phyloP scores from a whole-genome alignment of 345 rosid species.

The Turritis glabra region DNA sequence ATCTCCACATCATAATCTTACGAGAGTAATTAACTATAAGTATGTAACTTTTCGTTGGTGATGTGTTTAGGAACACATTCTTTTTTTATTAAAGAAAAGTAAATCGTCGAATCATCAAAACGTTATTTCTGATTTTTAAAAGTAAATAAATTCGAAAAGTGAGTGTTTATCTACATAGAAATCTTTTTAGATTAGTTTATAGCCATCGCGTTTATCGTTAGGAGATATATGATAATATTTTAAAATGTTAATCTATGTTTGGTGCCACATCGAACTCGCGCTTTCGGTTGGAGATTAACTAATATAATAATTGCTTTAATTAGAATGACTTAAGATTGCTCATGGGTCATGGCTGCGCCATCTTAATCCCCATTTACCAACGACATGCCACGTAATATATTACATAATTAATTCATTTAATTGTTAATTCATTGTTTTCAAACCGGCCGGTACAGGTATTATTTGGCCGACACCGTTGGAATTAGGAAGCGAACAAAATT shows the following conservation, averaged over 20 bases:
- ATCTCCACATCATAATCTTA: constrained; percentile 24
- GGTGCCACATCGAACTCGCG: constrained; percentile 30
- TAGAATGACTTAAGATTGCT: constrained; percentile 25
- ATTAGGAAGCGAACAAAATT: neutral
- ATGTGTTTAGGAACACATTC: constrained; percentile 25
- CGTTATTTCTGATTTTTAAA: neutral
- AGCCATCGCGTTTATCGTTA: constrained; percentile 23
- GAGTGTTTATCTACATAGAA: constrained; percentile 19
- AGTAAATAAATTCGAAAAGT: constrained; percentile 7
- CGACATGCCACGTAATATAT: constrained; percentile 29
- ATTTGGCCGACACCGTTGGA: constrained; percentile 26
- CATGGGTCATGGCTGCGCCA: constrained; percentile 31
- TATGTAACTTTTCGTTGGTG: constrained; percentile 29
- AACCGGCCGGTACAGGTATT: constrained; percentile 24
- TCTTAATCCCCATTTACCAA: constrained; percentile 31
- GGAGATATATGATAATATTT: constrained; percentile 18
- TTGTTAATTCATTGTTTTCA: neutral
- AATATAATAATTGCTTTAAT: constrained; percentile 13
- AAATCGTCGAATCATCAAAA: constrained; percentile 22
- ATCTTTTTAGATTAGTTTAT: constrained; percentile 4
- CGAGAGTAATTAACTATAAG: constrained; percentile 25
- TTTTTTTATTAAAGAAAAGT: constrained; percentile 4
- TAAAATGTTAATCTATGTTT: neutral
- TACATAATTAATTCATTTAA: neutral
- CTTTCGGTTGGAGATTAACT: constrained; percentile 36